phyloP scores from a whole-genome alignment of 495 filamentous ascomycete species.

The Xylaria telfairii region DNA sequence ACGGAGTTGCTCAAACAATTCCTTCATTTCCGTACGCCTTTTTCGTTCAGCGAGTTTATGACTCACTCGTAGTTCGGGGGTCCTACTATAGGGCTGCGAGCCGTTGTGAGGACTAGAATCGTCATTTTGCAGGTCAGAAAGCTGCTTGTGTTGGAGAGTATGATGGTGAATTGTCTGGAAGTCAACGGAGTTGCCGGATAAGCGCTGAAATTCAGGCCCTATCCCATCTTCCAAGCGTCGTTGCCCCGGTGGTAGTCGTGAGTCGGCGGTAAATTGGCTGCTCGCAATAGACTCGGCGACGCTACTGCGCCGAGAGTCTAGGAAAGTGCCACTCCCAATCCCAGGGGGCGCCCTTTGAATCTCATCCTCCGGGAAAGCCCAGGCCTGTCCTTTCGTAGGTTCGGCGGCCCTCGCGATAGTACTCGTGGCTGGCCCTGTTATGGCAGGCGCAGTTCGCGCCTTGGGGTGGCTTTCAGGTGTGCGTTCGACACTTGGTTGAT shows the following conservation, averaged over 20 bases:
- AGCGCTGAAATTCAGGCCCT: conserved; percentile 45
- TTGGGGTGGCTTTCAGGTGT: conserved; percentile 58
- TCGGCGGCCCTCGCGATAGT: conserved; percentile 81
- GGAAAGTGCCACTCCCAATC: conserved; percentile 57
- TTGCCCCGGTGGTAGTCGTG: conserved; percentile 72
- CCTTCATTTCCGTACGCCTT: conserved; percentile 97
- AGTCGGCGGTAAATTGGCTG: conserved; percentile 74
- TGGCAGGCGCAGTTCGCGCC: conserved; percentile 71
- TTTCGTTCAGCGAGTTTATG: conserved; percentile 97
- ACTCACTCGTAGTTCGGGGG: conserved; percentile 90
- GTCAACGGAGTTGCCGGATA: conserved; percentile 40
- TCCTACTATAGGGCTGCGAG: conserved; percentile 85
- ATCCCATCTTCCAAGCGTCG: conserved; percentile 65
- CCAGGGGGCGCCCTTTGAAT: conserved; percentile 53
- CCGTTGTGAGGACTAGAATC: conserved; percentile 58
- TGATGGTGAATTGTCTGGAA: conserved; percentile 70
- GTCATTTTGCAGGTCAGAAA: conserved; percentile 70
- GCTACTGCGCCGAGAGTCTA: conserved; percentile 73
- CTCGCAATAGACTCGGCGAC: conserved; percentile 75
- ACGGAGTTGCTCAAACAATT: conserved; percentile 87
- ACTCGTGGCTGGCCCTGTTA: conserved; percentile 76
- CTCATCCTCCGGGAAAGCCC: conserved; percentile 82
- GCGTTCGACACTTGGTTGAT: conserved; percentile 62
- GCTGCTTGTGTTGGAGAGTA: conserved; percentile 74
- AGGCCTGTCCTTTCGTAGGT: conserved; percentile 81